Evolutionary conservation across 73 alveolate genomes (phyloP).

Genomic region (Paramecium primaurelia): DNA sequence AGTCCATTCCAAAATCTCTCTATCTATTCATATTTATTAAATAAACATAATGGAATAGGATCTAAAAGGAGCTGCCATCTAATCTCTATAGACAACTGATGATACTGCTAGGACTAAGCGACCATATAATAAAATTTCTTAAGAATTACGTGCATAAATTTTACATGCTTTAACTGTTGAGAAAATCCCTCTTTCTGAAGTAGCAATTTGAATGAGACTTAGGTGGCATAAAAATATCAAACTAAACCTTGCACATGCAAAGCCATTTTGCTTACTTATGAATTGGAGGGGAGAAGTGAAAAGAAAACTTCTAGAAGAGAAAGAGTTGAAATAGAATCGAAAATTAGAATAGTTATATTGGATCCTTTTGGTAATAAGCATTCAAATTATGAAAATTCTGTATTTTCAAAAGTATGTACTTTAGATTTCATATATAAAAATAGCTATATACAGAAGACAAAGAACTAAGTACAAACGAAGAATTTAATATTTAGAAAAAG

Average conservation of each 20-base stretch:
- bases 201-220: background rate
- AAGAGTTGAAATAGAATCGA: conserved; percentile 10
- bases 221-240: background rate
- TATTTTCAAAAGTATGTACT: background rate
- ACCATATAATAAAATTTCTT: conserved; percentile 8
- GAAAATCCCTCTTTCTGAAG: background rate
- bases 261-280: conserved; percentile 30
- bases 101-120: background rate
- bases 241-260: conserved; percentile 43
- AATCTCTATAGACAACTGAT: background rate
- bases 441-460: conserved; percentile 31
- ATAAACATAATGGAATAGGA: background rate
- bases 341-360: background rate
- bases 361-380: background rate
- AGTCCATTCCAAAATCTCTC: background rate
- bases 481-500: background rate
- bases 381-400: background rate
- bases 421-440: background rate
- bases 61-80: background rate
- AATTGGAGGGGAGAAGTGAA: conserved; percentile 47
- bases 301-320: conserved; percentile 42
- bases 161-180: background rate
- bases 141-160: conserved; percentile 5
- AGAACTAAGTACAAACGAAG: background rate
- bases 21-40: background rate